Evolutionary conservation across 1,284 basidiomycete genomes (phyloP).

Genomic region (Apiotrichum gamsii): DNA sequence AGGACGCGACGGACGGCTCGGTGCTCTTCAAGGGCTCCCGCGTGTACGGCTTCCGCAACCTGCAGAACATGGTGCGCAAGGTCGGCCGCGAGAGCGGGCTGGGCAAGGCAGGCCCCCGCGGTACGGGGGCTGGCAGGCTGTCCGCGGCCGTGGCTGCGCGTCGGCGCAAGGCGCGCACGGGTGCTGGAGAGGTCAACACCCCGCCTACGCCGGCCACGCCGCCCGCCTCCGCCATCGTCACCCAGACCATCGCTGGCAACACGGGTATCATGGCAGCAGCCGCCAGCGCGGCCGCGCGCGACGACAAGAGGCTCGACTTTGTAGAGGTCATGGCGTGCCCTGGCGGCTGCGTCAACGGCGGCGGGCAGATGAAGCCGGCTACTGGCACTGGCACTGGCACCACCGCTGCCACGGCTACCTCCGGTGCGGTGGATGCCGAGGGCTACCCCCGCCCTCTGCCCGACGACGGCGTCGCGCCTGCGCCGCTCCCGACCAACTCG

Average conservation of each 20-base stretch:
- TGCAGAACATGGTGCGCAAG: constrained; percentile 94
- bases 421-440: constrained; percentile 52
- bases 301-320: constrained; percentile 74
- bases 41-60: constrained; percentile 94
- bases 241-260: constrained; percentile 18
- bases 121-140: constrained; percentile 37
- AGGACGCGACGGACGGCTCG: constrained; percentile 51
- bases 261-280: constrained; percentile 7
- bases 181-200: constrained; percentile 23
- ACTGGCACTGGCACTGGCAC: not conserved
- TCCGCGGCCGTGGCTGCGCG: constrained; percentile 45
- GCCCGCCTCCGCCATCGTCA: constrained; percentile 14
- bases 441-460: constrained; percentile 57
- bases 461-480: constrained; percentile 42
- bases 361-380: constrained; percentile 76
- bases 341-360: constrained; percentile 93
- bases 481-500: constrained; percentile 8
- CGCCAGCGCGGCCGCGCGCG: constrained; percentile 26
- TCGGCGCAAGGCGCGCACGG: constrained; percentile 42
- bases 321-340: constrained; percentile 99
- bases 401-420: not conserved
- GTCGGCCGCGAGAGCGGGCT: constrained; percentile 79
- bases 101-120: constrained; percentile 50
- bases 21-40: constrained; percentile 85
- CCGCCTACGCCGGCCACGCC: constrained; percentile 20